Evolutionary conservation across 345 rosid genomes (phyloP), one percentile per base, ranked within the genome.

Genomic region (Salix udensis): DNA sequence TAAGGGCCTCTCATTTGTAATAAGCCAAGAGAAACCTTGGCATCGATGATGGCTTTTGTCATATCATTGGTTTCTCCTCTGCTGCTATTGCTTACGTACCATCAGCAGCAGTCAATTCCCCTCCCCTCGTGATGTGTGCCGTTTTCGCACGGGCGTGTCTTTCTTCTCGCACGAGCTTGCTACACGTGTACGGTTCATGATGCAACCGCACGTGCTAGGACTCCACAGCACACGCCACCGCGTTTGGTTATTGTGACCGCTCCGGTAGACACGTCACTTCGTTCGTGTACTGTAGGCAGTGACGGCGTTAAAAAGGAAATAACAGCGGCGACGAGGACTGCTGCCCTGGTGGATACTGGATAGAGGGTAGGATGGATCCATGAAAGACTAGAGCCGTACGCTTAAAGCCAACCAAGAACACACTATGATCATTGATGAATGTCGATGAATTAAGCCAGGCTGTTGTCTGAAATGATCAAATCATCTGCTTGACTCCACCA

Each of bases 1-100:
- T 9, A 40, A 10, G 13, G 44, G 44, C 3, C 2, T 10, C 10
- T 10, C 9, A 10, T 12, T 11, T 40, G 44, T 40, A 10, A 40
- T 40, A 0, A 40, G 44, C 44, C 44, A 40, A 2, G 44, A 9
- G 44, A 40, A 40, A 2, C 42, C 44, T 0, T 12, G 4, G 48
- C 21, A 2, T 18, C 6, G 0, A 1, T 9, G 62, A 55, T n/a
- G 62, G 5, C 53, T 1, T 10, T 0, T 15, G 34, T 2, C 46
- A 23, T 68, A 23, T 68, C 64, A 3, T 77, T 50, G 71, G 86
- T 80, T 80, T 84, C 86, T 64, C 70, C 72, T 77, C 37, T 23
- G 65, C 86, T 60, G 77, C 78, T 62, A 58, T 21, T 50, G 2
- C 23, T 26, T 36, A n/a, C 6, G 40, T 39, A 2, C 7, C 19